A percentile compares a stretch with the other conserved stretches of the same genome.
Conservation (phyloP, 805 yeast genomes). For the Pichia rugopelliculosa region DNA sequence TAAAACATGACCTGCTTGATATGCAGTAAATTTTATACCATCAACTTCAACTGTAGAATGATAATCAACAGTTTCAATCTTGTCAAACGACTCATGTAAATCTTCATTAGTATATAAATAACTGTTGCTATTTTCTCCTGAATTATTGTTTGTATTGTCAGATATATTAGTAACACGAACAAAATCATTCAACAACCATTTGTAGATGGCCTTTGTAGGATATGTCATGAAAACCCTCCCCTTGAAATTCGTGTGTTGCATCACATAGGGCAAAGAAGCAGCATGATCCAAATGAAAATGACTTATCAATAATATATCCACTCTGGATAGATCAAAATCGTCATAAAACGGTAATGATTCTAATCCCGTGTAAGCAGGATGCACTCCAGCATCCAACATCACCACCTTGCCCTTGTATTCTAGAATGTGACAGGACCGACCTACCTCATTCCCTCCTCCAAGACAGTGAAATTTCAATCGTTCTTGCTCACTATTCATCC, state of each 20-base stretch:
- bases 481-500: conserved; percentile 21
- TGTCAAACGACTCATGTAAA: conserved; percentile 75
- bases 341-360: conserved; percentile 93
- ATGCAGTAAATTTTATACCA: conserved; percentile 93
- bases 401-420: conserved; percentile 90
- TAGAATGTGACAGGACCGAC: conserved; percentile 89
- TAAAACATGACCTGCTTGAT: conserved; percentile 98
- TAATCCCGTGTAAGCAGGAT: conserved; percentile 88
- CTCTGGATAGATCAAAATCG: conserved; percentile 82
- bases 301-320: conserved; percentile 79
- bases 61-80: conserved; percentile 89
- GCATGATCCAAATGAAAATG: conserved; percentile 98
- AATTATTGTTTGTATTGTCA: conserved; percentile 34
- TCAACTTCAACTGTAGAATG: conserved; percentile 93
- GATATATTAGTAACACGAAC: conserved; percentile 75
- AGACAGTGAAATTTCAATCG: conserved; percentile 68
- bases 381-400: conserved; percentile 97
- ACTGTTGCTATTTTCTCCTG: conserved; percentile 36
- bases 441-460: conserved; percentile 99
- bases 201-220: conserved; percentile 95
- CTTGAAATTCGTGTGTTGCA: conserved; percentile 91
- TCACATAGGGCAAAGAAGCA: conserved; percentile 93
- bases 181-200: conserved; percentile 92
- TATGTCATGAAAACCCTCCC: conserved; percentile 99
- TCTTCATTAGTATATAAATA: conserved; percentile 83